Evolutionary conservation across 176 grass and related monocot genomes (phyloP).

Genomic region (Chrysopogon serrulatus): DNA sequence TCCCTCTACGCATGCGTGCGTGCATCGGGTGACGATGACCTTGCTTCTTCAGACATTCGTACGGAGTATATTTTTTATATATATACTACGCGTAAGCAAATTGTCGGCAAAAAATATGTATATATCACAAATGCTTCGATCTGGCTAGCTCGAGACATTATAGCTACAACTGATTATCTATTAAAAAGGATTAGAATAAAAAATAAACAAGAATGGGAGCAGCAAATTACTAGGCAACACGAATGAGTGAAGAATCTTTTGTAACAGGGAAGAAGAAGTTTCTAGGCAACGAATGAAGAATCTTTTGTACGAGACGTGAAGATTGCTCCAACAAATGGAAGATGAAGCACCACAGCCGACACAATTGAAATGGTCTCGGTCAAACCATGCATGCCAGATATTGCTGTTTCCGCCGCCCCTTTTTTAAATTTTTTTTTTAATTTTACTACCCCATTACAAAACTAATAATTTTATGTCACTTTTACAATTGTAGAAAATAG

Average conservation of each 20-base stretch:
- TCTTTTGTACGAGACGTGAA: conserved; percentile 39
- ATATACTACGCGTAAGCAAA: not conserved
- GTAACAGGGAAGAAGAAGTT: not conserved
- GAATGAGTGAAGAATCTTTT: too few relatives aligned
- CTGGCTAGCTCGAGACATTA: not conserved
- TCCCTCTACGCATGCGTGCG: too few relatives aligned
- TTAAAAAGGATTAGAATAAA: not conserved
- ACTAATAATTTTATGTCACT: too few relatives aligned
- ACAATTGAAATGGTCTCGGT: not conserved
- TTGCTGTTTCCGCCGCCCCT: not conserved
- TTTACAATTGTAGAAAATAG: too few relatives aligned
- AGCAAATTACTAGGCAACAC: too few relatives aligned
- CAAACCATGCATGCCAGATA: not conserved
- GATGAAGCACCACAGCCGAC: not conserved
- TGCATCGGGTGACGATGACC: too few relatives aligned
- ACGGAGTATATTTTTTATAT: not conserved
- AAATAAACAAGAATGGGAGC: not conserved
- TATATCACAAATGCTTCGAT: not conserved
- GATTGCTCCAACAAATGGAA: conserved; percentile 11
- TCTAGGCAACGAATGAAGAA: not conserved
- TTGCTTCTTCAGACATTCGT: not conserved
- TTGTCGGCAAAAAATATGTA: not conserved
- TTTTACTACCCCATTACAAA: too few relatives aligned
- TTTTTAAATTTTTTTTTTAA: not conserved
- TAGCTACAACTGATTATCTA: not conserved